Evolutionary conservation across 306 rosid genomes (phyloP), one percentile per base, ranked within the genome.

Genomic region (Corylus avellana): DNA sequence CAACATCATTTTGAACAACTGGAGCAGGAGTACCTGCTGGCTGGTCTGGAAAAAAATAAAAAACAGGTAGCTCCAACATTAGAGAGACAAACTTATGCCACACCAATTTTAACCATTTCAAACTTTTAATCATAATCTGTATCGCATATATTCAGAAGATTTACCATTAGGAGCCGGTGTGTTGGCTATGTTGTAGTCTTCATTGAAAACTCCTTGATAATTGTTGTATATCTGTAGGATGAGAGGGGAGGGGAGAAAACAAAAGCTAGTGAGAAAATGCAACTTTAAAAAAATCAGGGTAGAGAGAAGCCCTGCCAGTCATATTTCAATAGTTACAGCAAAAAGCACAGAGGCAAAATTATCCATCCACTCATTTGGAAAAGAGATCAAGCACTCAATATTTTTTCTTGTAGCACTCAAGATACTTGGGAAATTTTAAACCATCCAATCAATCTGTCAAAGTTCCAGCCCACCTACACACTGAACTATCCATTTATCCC

Each of bases 131-230:
- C 75, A 85, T 27, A 69, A 76, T 69, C 64, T 73, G 62, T 29
- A 77, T 59, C 35, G 68, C 18, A 81, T 74, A 57, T 56, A 62
- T 47, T 44, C 74, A 75, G 58, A 77, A 64, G 44, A 72, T 70
- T 81, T 90, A 91, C 99, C 97, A 68, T 84, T 83, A 58, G 99
- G 96, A 84, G 97, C 97, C 73, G 98, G 99, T 72, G 99, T 96
- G 83, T 88, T 91, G 54, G 99, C 92, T 80, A 91, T 50, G 79
- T 93, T 96, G 91, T 96, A 96, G 85, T 96, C 99, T 87, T 96
- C 99, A 74, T 50, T 96, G 77, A 17, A 93, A 64, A 56, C 93
- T 75, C 86, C 93, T 83, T 88, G 94, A 83, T 96, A 93, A 77
- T 90, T 89, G 89, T 91, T 89, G 90, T 91, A 96, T 82, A 95